Evolutionary conservation across 139 green algal species (phyloP).

Genomic region (Asterochloris erici): DNA sequence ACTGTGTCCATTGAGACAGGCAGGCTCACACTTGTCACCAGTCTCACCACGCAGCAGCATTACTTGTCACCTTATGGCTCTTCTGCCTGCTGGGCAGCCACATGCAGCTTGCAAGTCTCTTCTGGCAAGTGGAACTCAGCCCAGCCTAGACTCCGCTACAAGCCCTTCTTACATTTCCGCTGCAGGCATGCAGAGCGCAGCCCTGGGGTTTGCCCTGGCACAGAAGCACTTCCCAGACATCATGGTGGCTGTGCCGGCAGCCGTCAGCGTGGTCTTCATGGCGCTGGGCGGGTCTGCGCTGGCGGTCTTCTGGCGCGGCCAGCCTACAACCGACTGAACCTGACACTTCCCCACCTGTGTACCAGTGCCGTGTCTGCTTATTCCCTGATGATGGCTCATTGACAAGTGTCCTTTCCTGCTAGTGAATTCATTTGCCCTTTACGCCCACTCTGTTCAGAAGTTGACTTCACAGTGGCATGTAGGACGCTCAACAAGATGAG

Average conservation of each 20-base stretch:
- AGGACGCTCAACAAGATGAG: neutral
- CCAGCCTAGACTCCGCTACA: neutral
- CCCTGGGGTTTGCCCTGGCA: constrained; percentile 69
- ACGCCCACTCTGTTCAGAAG: neutral
- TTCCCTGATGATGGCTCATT: neutral
- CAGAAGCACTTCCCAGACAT: constrained; percentile 72
- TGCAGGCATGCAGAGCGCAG: constrained; percentile 67
- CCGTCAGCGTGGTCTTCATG: constrained; percentile 46
- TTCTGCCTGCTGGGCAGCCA: neutral
- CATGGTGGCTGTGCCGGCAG: constrained; percentile 61
- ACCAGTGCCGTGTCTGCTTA: neutral
- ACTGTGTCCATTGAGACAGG: constrained; percentile 74
- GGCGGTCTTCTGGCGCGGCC: constrained; percentile 60
- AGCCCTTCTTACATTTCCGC: neutral
- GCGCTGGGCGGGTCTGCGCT: constrained; percentile 54
- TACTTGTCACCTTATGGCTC: neutral
- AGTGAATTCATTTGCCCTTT: neutral
- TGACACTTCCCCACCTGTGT: neutral
- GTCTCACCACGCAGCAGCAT: neutral
- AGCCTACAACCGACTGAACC: constrained; percentile 22
- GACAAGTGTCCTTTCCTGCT: neutral
- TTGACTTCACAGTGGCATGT: neutral
- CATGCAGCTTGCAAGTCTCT: neutral
- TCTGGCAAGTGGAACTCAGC: neutral
- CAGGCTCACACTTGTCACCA: neutral